Conservation (phyloP, 345 rosid species). For the Streptanthus diversifolius region DNA sequence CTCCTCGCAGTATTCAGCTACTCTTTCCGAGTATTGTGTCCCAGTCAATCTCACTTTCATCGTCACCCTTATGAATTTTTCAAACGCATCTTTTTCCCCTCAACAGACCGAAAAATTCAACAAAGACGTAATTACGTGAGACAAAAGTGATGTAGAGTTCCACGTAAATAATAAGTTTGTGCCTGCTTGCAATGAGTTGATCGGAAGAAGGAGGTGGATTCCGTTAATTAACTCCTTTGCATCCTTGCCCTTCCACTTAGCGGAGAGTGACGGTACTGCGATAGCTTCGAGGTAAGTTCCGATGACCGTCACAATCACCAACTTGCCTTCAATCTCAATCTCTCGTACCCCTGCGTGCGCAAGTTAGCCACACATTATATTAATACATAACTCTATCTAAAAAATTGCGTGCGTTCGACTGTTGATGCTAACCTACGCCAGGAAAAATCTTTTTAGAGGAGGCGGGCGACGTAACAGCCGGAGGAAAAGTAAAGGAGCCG, state of each 20-base stretch:
- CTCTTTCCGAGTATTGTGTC: constrained; percentile 57
- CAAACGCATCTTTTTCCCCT: constrained; percentile 41
- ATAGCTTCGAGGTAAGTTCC: constrained; percentile 61
- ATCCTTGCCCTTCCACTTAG: constrained; percentile 67
- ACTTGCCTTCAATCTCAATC: constrained; percentile 59
- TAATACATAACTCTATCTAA: too few relatives aligned
- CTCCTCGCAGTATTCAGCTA: constrained; percentile 54
- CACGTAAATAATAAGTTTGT: background rate
- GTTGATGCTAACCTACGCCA: constrained; percentile 54
- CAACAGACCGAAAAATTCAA: background rate
- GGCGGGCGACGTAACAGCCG: constrained; percentile 54
- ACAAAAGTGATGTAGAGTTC: background rate
- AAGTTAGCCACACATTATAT: background rate
- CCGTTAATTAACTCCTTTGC: constrained; percentile 45
- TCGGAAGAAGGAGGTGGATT: constrained; percentile 58
- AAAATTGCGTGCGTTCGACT: background rate
- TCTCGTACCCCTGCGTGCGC: constrained; percentile 58
- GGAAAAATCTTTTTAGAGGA: constrained; percentile 55
- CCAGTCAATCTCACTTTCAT: constrained; percentile 54
- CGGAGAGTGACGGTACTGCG: constrained; percentile 47
- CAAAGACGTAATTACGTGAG: background rate
- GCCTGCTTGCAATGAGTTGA: constrained; percentile 71
- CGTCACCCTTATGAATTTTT: constrained; percentile 52
- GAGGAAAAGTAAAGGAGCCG: constrained; percentile 46
- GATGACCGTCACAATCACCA: constrained; percentile 67